These are phyloP conservation scores for Paraleonurus japonicus DNA, from an alignment of 257 asterid genomes.

Conservation along the genomic window DNA sequence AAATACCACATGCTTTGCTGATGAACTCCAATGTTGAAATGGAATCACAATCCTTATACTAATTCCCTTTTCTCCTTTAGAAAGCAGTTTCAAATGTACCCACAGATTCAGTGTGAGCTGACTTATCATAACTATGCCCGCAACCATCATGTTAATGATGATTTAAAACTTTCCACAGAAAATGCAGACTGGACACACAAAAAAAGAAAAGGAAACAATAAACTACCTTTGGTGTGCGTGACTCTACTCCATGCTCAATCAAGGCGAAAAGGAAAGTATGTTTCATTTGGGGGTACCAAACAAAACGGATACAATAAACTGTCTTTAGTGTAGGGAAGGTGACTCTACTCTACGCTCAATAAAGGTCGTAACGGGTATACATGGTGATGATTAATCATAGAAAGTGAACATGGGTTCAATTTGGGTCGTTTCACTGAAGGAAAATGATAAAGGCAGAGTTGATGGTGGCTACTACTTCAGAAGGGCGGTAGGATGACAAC, in stretches of 20 bases:
- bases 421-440: background rate
- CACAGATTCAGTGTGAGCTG: background rate
- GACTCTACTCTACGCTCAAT: background rate
- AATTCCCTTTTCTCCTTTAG: too few species aligned
- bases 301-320: background rate
- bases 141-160: background rate
- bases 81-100: background rate
- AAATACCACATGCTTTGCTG: too few species aligned
- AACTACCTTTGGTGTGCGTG: background rate
- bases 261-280: background rate
- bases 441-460: conserved; percentile 16
- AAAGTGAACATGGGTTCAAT: background rate
- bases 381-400: background rate
- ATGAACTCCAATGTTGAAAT: background rate
- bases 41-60: background rate
- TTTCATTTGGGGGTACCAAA: background rate
- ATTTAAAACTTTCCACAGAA: background rate
- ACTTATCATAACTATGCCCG: background rate
- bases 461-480: background rate
- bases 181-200: background rate
- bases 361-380: background rate
- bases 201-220: background rate
- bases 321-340: background rate
- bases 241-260: background rate
- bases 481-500: background rate